These are phyloP conservation scores for Boletus tomentosulus DNA, from an alignment of 768 basidiomycete species.

Conservation along the genomic window DNA sequence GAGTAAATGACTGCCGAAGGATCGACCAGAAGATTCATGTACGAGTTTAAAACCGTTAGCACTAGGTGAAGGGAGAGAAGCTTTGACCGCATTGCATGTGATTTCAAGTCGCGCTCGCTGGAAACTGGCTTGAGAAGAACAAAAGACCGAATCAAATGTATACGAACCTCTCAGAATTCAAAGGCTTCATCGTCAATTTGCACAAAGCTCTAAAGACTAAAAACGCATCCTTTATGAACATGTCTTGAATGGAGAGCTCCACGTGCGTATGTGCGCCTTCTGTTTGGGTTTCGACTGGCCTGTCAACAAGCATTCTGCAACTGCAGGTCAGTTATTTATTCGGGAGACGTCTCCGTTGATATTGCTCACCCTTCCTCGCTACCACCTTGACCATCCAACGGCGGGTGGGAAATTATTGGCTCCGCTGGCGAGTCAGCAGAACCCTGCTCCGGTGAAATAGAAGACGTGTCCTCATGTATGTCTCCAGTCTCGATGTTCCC, in stretches of 20 bases:
- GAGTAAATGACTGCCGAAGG: conserved; percentile 89
- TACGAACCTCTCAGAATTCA: conserved; percentile 85
- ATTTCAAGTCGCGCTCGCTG: conserved; percentile 93
- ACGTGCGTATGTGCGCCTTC: conserved; percentile 26
- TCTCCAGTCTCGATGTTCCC: conserved; percentile 1
- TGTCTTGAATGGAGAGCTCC: conserved; percentile 71
- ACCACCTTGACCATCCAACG: conserved; percentile 4
- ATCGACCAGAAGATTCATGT: conserved; percentile 87
- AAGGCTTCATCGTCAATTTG: conserved; percentile 96
- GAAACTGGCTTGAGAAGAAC: conserved; percentile 12
- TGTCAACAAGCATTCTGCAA: conserved; percentile 13
- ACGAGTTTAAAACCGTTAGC: conserved; percentile 85
- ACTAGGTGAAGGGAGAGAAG: conserved; percentile 92
- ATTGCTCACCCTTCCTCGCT: conserved; percentile 21
- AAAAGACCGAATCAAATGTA: neutral
- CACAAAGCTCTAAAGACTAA: conserved; percentile 95
- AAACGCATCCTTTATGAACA: conserved; percentile 97
- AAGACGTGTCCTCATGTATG: neutral
- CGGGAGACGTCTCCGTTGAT: neutral
- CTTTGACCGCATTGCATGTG: conserved; percentile 97
- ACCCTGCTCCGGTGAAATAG: conserved; percentile 1
- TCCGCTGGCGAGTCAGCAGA: neutral
- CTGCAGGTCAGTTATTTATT: conserved; percentile 4
- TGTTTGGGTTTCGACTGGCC: conserved; percentile 26
- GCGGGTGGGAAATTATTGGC: neutral